A percentile compares a stretch with the other conserved stretches of the same genome.
Evolutionary conservation across 2,329 filamentous ascomycete species (phyloP).

Genomic region (Xylariaceae sp.): DNA sequence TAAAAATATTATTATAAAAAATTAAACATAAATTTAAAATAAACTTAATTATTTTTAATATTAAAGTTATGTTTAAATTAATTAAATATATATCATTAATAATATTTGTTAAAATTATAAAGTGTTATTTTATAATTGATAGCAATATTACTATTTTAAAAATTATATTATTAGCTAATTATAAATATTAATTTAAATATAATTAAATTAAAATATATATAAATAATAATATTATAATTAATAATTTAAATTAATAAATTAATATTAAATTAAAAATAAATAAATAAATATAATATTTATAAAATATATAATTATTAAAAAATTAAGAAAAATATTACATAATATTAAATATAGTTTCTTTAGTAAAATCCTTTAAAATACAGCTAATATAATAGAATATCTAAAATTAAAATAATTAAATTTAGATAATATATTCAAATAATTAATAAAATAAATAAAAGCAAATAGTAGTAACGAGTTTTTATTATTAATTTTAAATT

Average conservation of each 20-base stretch:
- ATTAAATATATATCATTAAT: background rate
- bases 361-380: slow-evolving; percentile 1
- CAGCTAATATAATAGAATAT: slow-evolving; percentile 2
- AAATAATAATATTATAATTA: background rate
- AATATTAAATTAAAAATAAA: slow-evolving; percentile 1
- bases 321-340: background rate
- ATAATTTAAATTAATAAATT: background rate
- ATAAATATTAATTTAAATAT: background rate
- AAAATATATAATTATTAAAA: background rate
- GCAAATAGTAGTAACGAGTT: too few species aligned
- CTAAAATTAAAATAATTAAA: too few species aligned
- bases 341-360: background rate
- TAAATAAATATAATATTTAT: background rate
- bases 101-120: background rate
- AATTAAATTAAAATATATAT: background rate
- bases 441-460: too few species aligned
- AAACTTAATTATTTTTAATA: background rate
- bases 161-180: background rate
- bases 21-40: background rate
- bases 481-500: too few species aligned
- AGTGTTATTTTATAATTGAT: too few species aligned
- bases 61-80: background rate
- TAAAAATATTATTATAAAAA: background rate
- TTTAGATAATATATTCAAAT: too few species aligned
- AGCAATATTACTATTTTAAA: too few species aligned